Percentiles rank a stretch among this genome's conserved stretches.
Evolutionary conservation across 2,329 filamentous ascomycete species (phyloP).

Genomic region (Nemania abortiva): DNA sequence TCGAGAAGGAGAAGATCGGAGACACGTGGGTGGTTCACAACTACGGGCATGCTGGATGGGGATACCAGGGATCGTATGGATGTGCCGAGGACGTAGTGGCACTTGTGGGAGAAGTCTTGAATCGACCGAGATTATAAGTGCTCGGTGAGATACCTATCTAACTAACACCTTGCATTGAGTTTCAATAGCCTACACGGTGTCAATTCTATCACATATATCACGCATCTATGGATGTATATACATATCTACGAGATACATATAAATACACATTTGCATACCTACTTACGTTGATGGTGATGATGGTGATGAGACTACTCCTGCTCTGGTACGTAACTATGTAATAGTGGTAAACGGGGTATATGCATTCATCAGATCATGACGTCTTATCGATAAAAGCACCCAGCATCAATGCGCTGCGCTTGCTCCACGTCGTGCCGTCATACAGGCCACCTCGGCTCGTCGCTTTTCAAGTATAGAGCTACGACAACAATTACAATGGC

Average conservation of each 20-base stretch:
- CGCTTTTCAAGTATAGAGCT: slow-evolving; percentile 9
- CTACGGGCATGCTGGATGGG: slow-evolving; percentile 84
- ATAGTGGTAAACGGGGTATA: slow-evolving; percentile 2
- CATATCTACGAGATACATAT: not conserved
- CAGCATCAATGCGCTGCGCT: not conserved
- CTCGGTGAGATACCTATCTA: not conserved
- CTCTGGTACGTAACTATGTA: not conserved
- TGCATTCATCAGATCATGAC: not conserved
- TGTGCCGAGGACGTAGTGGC: slow-evolving; percentile 75
- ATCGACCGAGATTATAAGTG: slow-evolving; percentile 41
- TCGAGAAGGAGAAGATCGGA: slow-evolving; percentile 78
- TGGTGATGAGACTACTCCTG: no score
- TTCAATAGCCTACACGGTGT: not conserved
- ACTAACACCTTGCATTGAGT: not conserved
- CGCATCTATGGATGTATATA: not conserved
- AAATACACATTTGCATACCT: not conserved
- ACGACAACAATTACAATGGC: slow-evolving; percentile 42
- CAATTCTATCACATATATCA: not conserved
- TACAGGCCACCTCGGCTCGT: slow-evolving; percentile 29
- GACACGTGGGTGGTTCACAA: slow-evolving; percentile 79
- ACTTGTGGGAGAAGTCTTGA: slow-evolving; percentile 72
- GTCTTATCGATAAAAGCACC: slow-evolving; percentile 33
- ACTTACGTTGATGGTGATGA: no score
- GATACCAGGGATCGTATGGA: slow-evolving; percentile 77
- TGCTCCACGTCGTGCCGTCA: slow-evolving; percentile 28